phyloP scores from a whole-genome alignment of 1,284 basidiomycete species.

The Ceratobasidium papillatum region DNA sequence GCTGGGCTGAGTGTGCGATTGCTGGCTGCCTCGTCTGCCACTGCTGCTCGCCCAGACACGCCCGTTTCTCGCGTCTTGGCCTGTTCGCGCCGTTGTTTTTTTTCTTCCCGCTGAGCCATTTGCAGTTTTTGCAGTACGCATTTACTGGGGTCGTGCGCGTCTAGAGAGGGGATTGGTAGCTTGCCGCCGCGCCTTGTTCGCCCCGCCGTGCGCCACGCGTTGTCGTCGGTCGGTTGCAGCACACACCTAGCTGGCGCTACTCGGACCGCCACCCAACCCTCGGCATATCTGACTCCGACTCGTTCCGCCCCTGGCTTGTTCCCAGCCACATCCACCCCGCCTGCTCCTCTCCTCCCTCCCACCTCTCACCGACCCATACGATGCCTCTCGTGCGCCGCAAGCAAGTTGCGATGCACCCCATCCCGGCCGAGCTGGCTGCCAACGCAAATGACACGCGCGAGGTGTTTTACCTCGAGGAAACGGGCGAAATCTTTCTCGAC shows the following conservation, averaged over 20 bases:
- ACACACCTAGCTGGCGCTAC: constrained; percentile 22
- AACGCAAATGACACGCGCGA: constrained; percentile 71
- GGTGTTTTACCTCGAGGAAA: constrained; percentile 89
- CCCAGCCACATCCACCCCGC: not conserved
- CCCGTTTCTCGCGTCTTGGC: not conserved
- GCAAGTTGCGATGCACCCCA: constrained; percentile 85
- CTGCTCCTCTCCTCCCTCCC: not conserved
- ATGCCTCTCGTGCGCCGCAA: constrained; percentile 94
- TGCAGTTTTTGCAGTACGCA: not conserved
- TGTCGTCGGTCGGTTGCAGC: not conserved
- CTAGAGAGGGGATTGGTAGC: not conserved
- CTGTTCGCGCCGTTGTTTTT: not conserved
- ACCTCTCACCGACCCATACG: too few species aligned
- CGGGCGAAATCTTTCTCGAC: constrained; percentile 93
- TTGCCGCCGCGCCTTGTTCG: not conserved
- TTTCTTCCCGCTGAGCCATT: too few species aligned
- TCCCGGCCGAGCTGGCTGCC: constrained; percentile 68
- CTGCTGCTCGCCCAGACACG: not conserved
- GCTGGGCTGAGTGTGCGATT: not conserved
- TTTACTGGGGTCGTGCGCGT: not conserved
- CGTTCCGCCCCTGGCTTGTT: not conserved
- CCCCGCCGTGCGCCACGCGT: constrained; percentile 5
- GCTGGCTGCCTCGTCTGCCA: not conserved
- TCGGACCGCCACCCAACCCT: constrained; percentile 30
- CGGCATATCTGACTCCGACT: constrained; percentile 19